phyloP scores from a whole-genome alignment of 176 grass and related monocot species.

The bread wheat (Triticum aestivum) region DNA sequence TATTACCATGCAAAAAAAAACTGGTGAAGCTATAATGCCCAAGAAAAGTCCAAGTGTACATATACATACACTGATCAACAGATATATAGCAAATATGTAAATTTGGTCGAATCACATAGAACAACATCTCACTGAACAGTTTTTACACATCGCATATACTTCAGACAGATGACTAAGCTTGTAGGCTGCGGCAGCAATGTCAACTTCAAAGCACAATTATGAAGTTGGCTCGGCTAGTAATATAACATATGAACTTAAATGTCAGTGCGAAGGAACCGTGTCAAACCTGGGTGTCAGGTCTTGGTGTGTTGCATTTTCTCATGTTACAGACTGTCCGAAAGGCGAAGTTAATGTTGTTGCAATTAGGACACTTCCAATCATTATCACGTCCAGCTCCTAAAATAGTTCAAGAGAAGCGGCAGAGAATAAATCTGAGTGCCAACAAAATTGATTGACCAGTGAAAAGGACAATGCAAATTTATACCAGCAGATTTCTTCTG shows the following conservation, averaged over 20 bases:
- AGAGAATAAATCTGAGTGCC: background rate
- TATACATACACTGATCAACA: background rate
- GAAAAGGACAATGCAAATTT: background rate
- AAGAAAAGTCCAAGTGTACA: slow-evolving; percentile 22
- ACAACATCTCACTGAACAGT: background rate
- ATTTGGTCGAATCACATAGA: background rate
- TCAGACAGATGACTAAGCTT: background rate
- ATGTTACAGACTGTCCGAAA: slow-evolving; percentile 91
- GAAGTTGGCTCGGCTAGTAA: background rate
- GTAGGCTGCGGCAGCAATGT: background rate
- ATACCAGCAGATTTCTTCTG: slow-evolving; percentile 82
- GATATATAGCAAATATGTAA: background rate
- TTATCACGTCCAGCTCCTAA: slow-evolving; percentile 80
- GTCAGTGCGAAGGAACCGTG: background rate
- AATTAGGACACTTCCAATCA: slow-evolving; percentile 90
- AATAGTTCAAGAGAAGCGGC: background rate
- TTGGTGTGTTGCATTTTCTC: slow-evolving; percentile 87
- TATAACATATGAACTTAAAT: background rate
- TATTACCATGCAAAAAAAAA: too few relatives aligned
- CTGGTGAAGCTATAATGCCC: background rate
- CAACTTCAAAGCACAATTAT: slow-evolving; percentile 9
- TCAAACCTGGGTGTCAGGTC: slow-evolving; percentile 76
- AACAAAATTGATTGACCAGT: background rate
- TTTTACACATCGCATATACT: background rate
- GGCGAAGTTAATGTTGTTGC: slow-evolving; percentile 75